Percentiles rank a stretch among this genome's conserved stretches.
Conservation (phyloP, 805 yeast genomes). For the Hanseniaspora taiwanica region DNA sequence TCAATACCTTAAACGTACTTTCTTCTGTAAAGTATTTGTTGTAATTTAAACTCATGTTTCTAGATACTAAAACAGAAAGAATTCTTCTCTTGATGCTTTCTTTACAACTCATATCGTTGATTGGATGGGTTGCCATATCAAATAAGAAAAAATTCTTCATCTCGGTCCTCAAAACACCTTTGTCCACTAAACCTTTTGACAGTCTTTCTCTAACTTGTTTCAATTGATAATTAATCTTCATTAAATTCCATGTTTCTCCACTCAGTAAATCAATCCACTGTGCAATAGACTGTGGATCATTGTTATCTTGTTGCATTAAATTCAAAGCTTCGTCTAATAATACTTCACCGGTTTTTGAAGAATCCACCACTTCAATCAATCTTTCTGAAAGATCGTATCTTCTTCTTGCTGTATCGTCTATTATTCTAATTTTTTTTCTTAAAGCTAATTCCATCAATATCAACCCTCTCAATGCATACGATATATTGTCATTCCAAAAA, state of each 20-base stretch:
- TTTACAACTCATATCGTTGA: slow-evolving; percentile 75
- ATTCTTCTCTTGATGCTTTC: slow-evolving; percentile 68
- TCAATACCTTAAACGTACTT: slow-evolving; percentile 53
- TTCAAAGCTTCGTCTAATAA: slow-evolving; percentile 86
- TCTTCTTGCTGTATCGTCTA: slow-evolving; percentile 84
- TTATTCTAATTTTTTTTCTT: slow-evolving; percentile 76
- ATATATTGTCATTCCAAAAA: slow-evolving; percentile 96
- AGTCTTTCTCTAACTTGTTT: slow-evolving; percentile 94
- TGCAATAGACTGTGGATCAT: slow-evolving; percentile 61
- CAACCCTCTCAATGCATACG: slow-evolving; percentile 92
- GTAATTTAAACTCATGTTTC: slow-evolving; percentile 48
- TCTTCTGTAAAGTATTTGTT: slow-evolving; percentile 56
- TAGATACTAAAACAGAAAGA: slow-evolving; percentile 51
- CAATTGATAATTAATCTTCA: slow-evolving; percentile 88
- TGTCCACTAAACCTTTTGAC: slow-evolving; percentile 93
- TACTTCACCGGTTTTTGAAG: slow-evolving; percentile 85
- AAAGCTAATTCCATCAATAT: slow-evolving; percentile 85
- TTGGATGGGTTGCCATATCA: slow-evolving; percentile 98
- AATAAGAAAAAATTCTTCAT: slow-evolving; percentile 86
- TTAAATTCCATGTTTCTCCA: slow-evolving; percentile 95
- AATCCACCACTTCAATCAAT: slow-evolving; percentile 74
- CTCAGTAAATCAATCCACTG: slow-evolving; percentile 89
- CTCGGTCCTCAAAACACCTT: slow-evolving; percentile 92
- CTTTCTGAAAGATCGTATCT: slow-evolving; percentile 82
- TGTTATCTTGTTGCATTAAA: slow-evolving; percentile 62